Evolutionary conservation across 2,329 filamentous ascomycete species (phyloP), one percentile per base, ranked within the genome.

Genomic region (Amesomyces nigricolor): DNA sequence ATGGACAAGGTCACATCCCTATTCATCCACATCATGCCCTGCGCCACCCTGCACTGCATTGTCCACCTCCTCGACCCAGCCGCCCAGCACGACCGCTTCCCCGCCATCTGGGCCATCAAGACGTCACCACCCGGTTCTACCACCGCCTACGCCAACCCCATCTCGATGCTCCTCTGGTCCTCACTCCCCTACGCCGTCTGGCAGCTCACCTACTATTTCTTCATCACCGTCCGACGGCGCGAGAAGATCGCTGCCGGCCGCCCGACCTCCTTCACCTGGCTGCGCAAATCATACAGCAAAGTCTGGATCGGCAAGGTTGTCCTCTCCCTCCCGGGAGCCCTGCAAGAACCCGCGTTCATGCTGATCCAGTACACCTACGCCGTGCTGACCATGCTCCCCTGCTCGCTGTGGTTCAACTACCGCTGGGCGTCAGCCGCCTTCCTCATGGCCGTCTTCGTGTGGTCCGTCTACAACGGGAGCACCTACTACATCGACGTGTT

Each of bases 21-120:
- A n/a, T 99, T 99, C 74, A 96, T 99, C 64, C 94, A 99, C 71
- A 95, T 99, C 66, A 99, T 99, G 92, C 94, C 94, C 1, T 96
- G 91, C 62, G 92, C 88, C 5, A 89, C 91, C 1, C 80, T 99
- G 11, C 94, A 99, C 71, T 95, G 90, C 67, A 79, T 99, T 13
- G 88, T 96, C 14, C 94, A 99, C 69, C 78, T 97, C 17, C 78
- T 91, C 11, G 73, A 87, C 0, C 71, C 81, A 1, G 82, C 83
- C 19, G 70, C 80, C 42, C 87, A 95, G 66, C 75, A 78, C 61
- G 72, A 76, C 26, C 82, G 85, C 17, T 97, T 95, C 68, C 91
- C 92, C 0, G 92, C 91, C 11, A 82, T 96, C 61, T 91, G 88
- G 74, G 80, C 82, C 30, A 90, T 99, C 73, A 91, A 88, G 67